phyloP scores from a whole-genome alignment of 176 grass and related monocot species.

The Lolium rigidum region DNA sequence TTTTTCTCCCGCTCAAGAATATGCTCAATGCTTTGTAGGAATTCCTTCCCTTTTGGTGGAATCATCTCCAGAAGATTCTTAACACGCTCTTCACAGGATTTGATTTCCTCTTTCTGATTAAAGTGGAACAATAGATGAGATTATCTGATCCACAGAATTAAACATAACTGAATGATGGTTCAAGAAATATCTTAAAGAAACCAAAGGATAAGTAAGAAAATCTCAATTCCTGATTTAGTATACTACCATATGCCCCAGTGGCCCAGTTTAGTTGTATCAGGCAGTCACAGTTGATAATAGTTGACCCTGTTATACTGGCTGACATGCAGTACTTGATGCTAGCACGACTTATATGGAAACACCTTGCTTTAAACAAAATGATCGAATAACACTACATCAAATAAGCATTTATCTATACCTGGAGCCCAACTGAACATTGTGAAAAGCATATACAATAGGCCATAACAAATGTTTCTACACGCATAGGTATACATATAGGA shows the following conservation, averaged over 20 bases:
- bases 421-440: background rate
- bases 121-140: conserved; percentile 4
- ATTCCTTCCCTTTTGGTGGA: conserved; percentile 96
- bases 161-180: background rate
- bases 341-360: background rate
- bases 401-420: conserved; percentile 9
- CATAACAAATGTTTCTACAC: background rate
- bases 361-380: background rate
- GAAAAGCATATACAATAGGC: background rate
- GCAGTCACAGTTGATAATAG: conserved; percentile 17
- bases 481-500: background rate
- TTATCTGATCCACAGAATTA: conserved; percentile 12
- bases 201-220: background rate
- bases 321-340: conserved; percentile 13
- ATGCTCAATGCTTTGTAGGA: conserved; percentile 94
- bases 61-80: conserved; percentile 92
- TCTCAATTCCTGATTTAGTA: conserved; percentile 7
- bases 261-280: conserved; percentile 27
- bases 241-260: background rate
- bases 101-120: conserved; percentile 95
- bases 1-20: conserved; percentile 98
- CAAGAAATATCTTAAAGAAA: background rate
- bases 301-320: conserved; percentile 19
- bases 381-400: background rate
- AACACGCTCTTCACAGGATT: conserved; percentile 87